Base-by-base conservation (phyloP, 768 basidiomycete species). In the Cubamyces lactineus region DNA sequence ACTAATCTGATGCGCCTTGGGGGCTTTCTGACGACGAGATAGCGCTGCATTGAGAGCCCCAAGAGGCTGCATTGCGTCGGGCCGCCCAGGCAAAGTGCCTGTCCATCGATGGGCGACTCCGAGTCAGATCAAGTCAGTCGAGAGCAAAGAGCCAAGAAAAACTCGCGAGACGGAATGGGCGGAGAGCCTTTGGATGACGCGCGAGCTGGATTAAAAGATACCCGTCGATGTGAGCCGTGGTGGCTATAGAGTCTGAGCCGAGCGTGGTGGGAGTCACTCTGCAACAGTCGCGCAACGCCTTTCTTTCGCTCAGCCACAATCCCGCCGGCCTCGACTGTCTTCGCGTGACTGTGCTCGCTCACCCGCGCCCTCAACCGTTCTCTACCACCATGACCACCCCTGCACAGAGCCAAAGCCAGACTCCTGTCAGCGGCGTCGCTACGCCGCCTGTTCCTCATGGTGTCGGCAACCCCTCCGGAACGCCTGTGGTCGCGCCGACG, bases 401-500 rank as follows among this genome's bases (percentile, higher is more conserved):
- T 8, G 59, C 71, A 21, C 70, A 69, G 41, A 56, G 53, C 24
- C 63, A 64, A 48, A 54, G 53, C 41, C 63, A 64, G 57, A 69
- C 69, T 34, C 66, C 69, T 17, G 63, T 66, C 26, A 65, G 65
- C 53, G 65, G 63, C 24, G 48, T 66, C 24, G 62, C 68, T 9
- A 69, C 70, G 24, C 67, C 71, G n/a, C 62, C 67, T 28, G 59
- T 72, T 38, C 67, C 68, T 30, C 72, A 73, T 43, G 75, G 73
- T 58, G 72, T 67, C 5, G 82, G 80, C 40, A 78, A 75, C 65
- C 69, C 78, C 28, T 64, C 71, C 40, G 75, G 78, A 16, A 78
- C 80, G 12, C 67, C 74, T 30, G 69, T 78, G 75, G 69, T 78
- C 26, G 83, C 82, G 1, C 87, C 87, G 2, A 75, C 86, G 30